Evolutionary conservation across 176 grass and related monocot species (phyloP).

Genomic region (Stipa capillata): DNA sequence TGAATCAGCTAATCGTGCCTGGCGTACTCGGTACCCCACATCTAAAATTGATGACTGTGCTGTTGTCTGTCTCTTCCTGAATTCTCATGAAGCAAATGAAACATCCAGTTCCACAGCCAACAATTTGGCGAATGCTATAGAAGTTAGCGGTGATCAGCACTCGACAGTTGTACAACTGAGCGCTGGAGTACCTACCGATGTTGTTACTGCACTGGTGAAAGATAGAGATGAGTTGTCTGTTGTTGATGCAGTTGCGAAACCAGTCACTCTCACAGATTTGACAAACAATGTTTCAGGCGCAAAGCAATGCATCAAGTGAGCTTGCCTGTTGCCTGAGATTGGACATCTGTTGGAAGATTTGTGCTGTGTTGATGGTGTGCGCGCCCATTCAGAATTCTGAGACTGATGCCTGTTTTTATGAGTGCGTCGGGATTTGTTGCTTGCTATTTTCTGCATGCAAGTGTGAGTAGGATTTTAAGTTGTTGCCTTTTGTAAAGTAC

Average conservation of each 20-base stretch:
- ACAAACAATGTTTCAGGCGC: slow-evolving; percentile 3
- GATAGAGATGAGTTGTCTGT: slow-evolving; percentile 3
- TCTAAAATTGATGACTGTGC: slow-evolving; percentile 78
- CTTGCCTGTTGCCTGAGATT: background rate
- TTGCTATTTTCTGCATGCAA: slow-evolving; percentile 47
- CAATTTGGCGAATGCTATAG: slow-evolving; percentile 21
- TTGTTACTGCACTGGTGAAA: slow-evolving; percentile 7
- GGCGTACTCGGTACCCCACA: slow-evolving; percentile 61
- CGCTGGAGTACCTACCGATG: slow-evolving; percentile 3
- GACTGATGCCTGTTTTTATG: background rate
- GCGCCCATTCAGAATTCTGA: background rate
- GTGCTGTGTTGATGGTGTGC: background rate
- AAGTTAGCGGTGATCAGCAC: slow-evolving; percentile 8
- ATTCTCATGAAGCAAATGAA: slow-evolving; percentile 26
- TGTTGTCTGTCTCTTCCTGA: slow-evolving; percentile 71
- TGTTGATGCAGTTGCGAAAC: slow-evolving; percentile 15
- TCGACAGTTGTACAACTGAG: background rate
- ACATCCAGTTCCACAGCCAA: slow-evolving; percentile 20
- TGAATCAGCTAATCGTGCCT: slow-evolving; percentile 53
- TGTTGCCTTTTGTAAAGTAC: slow-evolving; percentile 29
- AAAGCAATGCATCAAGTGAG: slow-evolving; percentile 14
- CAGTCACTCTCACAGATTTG: background rate
- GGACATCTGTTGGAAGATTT: background rate
- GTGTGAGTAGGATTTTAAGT: slow-evolving; percentile 22
- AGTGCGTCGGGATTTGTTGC: background rate